Percentiles rank a stretch among this genome's conserved stretches.
Conservation (phyloP, 805 yeast species). For the Kodamaea fukazawae region DNA sequence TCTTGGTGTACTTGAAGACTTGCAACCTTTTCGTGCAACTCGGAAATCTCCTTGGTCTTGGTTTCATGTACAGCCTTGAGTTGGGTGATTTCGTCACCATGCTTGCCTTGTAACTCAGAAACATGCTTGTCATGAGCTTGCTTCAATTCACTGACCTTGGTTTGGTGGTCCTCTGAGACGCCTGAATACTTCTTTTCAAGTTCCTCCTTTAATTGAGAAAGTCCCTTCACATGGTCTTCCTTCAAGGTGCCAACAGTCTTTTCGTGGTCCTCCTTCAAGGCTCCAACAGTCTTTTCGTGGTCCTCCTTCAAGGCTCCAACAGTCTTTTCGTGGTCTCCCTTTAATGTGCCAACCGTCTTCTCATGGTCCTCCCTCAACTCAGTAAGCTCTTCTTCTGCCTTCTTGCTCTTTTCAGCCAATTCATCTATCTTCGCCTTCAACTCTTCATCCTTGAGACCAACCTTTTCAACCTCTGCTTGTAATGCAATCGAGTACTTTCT, state of each 20-base stretch:
- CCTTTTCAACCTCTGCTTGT: not conserved
- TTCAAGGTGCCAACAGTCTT: not conserved
- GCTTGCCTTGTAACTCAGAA: no score
- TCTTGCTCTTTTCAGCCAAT: not conserved
- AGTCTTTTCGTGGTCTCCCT: slow-evolving; percentile 4
- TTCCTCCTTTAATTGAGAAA: not conserved
- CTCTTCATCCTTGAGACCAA: not conserved
- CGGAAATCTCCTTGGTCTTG: no score
- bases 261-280: not conserved
- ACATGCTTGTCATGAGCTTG: no score
- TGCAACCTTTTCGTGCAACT: no score
- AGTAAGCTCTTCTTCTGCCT: not conserved
- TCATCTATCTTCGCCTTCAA: not conserved
- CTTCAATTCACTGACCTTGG: not conserved
- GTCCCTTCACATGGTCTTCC: not conserved
- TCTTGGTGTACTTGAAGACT: no score
- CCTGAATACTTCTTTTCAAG: not conserved
- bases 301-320: not conserved
- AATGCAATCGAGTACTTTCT: not conserved
- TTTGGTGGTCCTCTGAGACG: not conserved
- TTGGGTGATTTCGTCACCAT: no score
- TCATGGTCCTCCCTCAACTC: slow-evolving; percentile 3
- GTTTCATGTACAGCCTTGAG: no score
- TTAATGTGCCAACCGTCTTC: slow-evolving; percentile 1
- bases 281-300: not conserved